Evolutionary conservation across 2,329 filamentous ascomycete species (phyloP), one percentile per base, ranked within the genome.

Genomic region (Neonectria sp.): DNA sequence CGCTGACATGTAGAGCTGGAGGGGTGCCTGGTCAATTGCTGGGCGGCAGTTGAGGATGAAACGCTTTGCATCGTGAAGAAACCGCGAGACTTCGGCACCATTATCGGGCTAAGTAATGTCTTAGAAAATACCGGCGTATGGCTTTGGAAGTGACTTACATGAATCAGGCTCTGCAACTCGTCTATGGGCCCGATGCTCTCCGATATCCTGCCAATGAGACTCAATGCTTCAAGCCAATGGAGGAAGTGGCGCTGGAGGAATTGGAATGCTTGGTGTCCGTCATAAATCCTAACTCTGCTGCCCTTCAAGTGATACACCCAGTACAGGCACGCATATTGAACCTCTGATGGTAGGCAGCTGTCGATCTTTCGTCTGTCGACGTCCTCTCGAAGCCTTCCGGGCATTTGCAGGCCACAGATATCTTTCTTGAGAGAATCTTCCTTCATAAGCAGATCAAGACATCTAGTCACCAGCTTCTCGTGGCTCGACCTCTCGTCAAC

Each of bases 301-400:
- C 73, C 56, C 11, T 49, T 68, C 9, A 78, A 49, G 68, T 84
- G 81, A 57, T 79, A 17, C 1, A 70, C 52, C 72, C 80, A 85
- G 67, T 83, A 82, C 2, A 72, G 73, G 68, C 79, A 83, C 15
- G 80, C 81, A 25, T 46, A 46, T 25, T 25, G 21, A 46, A 46
- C 43, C 6, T 46, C 43, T 46, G 43, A 12, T 12, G 21, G 43
- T 3, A 46, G 21, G 43, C 21, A 46, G n/a, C 21, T 25, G 12
- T 46, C 21, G 21, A 46, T 46, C 43, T 24, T 46, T 25, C 9
- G n/a, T 46, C 11, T 25, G 7, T 25, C 21, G 21, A 46, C 11
- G 43, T 46, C n/a, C n/a, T 46, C 21, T 46, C 61, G 63, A 15
- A 48, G 15, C 0, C 6, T 67, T 0, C 60, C 68, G 7, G 63